Evolutionary conservation across 75 land plant genomes (phyloP).

Genomic region (Picea sitchensis): DNA sequence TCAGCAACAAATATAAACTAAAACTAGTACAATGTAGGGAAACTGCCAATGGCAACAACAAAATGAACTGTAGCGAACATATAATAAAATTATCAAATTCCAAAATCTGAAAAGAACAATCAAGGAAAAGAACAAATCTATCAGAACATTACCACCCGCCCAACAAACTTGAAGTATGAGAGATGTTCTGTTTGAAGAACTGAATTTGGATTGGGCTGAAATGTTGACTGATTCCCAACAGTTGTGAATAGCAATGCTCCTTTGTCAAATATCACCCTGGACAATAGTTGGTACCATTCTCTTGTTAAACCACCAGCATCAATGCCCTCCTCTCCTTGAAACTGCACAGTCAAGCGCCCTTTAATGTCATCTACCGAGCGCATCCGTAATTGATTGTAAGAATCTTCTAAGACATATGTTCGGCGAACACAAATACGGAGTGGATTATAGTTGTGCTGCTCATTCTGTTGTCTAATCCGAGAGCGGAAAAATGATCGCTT

Average conservation of each 20-base stretch:
- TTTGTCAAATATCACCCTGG: conserved; percentile 80
- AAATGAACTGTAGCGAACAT: not conserved
- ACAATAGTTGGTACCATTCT: conserved; percentile 78
- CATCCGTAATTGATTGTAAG: conserved; percentile 73
- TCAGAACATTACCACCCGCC: conserved; percentile 57
- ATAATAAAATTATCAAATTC: not conserved
- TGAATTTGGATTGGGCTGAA: conserved; percentile 84
- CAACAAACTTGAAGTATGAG: conserved; percentile 82
- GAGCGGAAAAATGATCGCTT: conserved; percentile 70
- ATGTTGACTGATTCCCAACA: conserved; percentile 69
- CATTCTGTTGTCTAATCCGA: conserved; percentile 65
- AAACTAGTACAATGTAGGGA: not conserved
- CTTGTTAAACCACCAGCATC: conserved; percentile 89
- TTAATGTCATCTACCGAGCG: conserved; percentile 60
- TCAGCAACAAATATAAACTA: not conserved
- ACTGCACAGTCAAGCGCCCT: conserved; percentile 73
- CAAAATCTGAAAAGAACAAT: not conserved
- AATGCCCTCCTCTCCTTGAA: conserved; percentile 85
- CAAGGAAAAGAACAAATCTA: not conserved
- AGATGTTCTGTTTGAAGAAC: conserved; percentile 83
- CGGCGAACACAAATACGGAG: conserved; percentile 57
- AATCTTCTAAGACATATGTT: conserved; percentile 74
- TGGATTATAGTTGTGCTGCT: conserved; percentile 66
- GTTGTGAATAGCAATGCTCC: conserved; percentile 82
- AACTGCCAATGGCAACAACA: not conserved